Conservation (phyloP, 2,329 filamentous ascomycete species). For the Coniella vitis region DNA sequence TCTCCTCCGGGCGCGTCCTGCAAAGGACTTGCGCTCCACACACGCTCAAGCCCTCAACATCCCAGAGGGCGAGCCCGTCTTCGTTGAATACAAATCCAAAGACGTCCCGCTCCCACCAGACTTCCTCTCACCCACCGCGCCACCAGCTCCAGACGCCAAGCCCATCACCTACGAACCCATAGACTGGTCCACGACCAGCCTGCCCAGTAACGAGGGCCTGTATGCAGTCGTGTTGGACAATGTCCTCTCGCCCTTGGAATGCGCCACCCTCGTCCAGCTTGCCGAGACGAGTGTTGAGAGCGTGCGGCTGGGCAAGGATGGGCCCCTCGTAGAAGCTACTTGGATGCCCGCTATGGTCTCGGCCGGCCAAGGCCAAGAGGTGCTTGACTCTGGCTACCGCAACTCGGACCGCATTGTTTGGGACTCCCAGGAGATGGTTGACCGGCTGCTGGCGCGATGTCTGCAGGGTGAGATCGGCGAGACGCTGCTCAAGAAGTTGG, state of each 20-base stretch:
- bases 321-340: conserved; percentile 20
- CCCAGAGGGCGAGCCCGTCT: conserved; percentile 6
- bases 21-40: conserved; percentile 6
- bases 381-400: conserved; percentile 49
- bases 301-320: conserved; percentile 15
- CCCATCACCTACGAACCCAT: conserved; percentile 42
- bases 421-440: conserved; percentile 56
- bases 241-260: conserved; percentile 58
- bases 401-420: conserved; percentile 74
- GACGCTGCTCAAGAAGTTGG: conserved; percentile 34
- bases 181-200: conserved; percentile 42
- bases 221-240: conserved; percentile 60
- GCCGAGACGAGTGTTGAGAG: conserved; percentile 49
- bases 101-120: conserved; percentile 33
- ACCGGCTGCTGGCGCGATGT: conserved; percentile 57
- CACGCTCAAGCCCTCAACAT: conserved; percentile 7
- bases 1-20: not conserved
- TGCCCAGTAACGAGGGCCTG: conserved; percentile 45
- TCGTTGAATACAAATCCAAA: conserved; percentile 24
- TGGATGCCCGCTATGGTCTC: conserved; percentile 69
- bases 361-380: conserved; percentile 54
- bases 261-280: conserved; percentile 42
- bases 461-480: conserved; percentile 34
- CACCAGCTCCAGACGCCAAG: conserved; percentile 33
- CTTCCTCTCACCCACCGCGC: conserved; percentile 35